Conservation (phyloP, 257 asterid species). For the Prunella vulgaris region DNA sequence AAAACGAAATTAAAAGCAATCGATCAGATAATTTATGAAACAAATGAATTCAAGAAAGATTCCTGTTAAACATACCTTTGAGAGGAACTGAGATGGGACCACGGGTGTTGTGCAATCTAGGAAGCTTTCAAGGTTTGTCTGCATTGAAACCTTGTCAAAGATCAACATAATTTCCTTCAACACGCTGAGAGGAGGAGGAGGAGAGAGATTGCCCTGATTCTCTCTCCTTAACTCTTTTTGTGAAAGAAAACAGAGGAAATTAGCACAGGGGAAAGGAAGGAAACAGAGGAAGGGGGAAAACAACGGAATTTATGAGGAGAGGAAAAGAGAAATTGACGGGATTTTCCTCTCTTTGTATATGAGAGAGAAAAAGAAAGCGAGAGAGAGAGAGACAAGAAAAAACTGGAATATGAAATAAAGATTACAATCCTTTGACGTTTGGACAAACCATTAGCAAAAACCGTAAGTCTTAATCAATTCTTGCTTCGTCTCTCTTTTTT, state of each 20-base stretch:
- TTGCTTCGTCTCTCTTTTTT: neutral
- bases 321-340: slow-evolving; percentile 67
- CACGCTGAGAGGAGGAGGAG: slow-evolving; percentile 29
- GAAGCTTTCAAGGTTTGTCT: slow-evolving; percentile 53
- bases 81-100: slow-evolving; percentile 45
- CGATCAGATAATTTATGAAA: neutral
- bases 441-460: slow-evolving; percentile 48
- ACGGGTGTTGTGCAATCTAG: slow-evolving; percentile 54
- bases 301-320: slow-evolving; percentile 35
- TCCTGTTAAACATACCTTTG: slow-evolving; percentile 33
- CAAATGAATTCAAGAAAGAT: neutral
- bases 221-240: slow-evolving; percentile 47
- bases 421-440: slow-evolving; percentile 58
- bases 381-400: neutral
- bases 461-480: slow-evolving; percentile 31
- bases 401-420: slow-evolving; percentile 23
- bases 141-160: slow-evolving; percentile 36
- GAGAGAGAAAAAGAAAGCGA: slow-evolving; percentile 8
- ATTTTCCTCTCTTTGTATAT: slow-evolving; percentile 40
- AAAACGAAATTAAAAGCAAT: neutral
- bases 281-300: slow-evolving; percentile 37
- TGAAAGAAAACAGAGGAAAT: slow-evolving; percentile 34
- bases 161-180: slow-evolving; percentile 40
- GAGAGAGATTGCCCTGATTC: slow-evolving; percentile 33
- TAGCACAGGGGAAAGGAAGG: slow-evolving; percentile 22